Evolutionary conservation across 371 early-diverging fungal genomes (phyloP).

Genomic region (Mortierella sp.): DNA sequence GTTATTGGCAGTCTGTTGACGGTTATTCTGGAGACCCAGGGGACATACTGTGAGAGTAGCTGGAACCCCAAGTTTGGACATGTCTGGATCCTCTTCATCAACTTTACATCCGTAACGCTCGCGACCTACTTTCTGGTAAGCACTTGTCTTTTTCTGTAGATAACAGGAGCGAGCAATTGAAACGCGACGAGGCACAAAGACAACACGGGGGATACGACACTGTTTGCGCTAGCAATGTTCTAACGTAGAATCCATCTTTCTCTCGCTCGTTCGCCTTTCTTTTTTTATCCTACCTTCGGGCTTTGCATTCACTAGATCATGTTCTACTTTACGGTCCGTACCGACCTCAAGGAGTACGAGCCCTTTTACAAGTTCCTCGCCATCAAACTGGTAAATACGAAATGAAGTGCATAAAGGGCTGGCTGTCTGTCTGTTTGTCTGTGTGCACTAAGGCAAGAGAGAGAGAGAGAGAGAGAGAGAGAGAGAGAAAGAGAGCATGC

Average conservation of each 20-base stretch:
- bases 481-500: too few species aligned
- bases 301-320: conserved; percentile 56
- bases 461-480: too few species aligned
- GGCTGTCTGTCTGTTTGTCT: background rate
- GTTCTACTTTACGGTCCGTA: conserved; percentile 67
- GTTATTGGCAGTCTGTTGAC: conserved; percentile 62
- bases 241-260: background rate
- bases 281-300: background rate
- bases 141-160: background rate
- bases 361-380: conserved; percentile 60
- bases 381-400: conserved; percentile 48
- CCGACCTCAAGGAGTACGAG: conserved; percentile 41
- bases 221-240: background rate
- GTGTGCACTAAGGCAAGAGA: too few species aligned
- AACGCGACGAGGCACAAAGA: background rate
- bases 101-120: conserved; percentile 38
- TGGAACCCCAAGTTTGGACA: conserved; percentile 59
- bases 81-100: conserved; percentile 60
- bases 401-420: background rate
- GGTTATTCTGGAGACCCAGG: conserved; percentile 29
- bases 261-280: background rate
- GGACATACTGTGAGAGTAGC: conserved; percentile 45
- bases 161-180: background rate
- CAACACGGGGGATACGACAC: background rate
- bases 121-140: conserved; percentile 62